These are phyloP conservation scores for Lactuca sativa DNA, from an alignment of 129 eudicot genomes.

Conservation along the genomic window DNA sequence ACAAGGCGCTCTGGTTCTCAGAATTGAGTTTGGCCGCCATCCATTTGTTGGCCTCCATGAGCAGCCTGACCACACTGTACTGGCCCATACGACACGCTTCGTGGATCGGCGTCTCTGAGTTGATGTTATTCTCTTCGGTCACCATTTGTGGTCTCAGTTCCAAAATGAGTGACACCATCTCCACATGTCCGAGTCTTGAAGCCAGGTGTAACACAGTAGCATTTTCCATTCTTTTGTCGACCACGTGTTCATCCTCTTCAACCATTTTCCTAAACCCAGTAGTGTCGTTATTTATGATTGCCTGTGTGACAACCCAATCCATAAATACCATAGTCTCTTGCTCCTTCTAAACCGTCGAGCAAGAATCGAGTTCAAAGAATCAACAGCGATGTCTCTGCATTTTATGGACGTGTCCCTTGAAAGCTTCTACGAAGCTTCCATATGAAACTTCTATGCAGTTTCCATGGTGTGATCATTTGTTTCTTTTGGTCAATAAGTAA, in stretches of 20 bases:
- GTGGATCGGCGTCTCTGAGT: constrained; percentile 23
- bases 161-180: constrained; percentile 19
- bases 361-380: not conserved
- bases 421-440: not conserved
- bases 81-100: constrained; percentile 31
- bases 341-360: not conserved
- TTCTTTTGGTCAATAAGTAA: too few species aligned
- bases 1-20: constrained; percentile 23
- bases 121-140: constrained; percentile 9
- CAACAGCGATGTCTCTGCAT: too few species aligned
- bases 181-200: constrained; percentile 17
- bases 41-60: constrained; percentile 22
- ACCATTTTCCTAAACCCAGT: constrained; percentile 2
- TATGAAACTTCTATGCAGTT: not conserved
- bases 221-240: constrained; percentile 21
- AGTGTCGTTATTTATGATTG: constrained; percentile 11
- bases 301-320: constrained; percentile 16
- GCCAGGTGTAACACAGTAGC: constrained; percentile 26
- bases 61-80: constrained; percentile 4
- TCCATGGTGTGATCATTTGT: not conserved
- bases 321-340: constrained; percentile 8
- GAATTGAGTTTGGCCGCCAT: constrained; percentile 18
- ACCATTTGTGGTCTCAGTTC: constrained; percentile 25
- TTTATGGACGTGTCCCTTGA: not conserved
- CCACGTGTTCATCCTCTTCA: constrained; percentile 20